These are phyloP conservation scores for Hyphopichia wangnamkhiaoensis DNA, from an alignment of 1,139 yeast genomes.

Conservation along the genomic window DNA sequence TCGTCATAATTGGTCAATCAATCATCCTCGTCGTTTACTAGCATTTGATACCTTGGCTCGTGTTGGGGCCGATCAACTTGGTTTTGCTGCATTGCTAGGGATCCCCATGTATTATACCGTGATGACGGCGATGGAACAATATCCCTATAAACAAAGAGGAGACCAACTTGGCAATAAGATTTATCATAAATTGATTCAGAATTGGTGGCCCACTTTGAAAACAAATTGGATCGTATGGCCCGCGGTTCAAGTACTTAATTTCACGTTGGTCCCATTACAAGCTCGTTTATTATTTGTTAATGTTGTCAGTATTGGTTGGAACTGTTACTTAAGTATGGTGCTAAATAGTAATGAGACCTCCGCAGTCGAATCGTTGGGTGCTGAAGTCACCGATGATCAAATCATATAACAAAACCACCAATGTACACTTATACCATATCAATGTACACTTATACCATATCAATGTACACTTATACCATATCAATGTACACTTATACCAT, in stretches of 20 bases:
- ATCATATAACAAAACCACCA: too few relatives aligned
- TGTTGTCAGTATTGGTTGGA: constrained; percentile 79
- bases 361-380: neutral
- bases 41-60: constrained; percentile 38
- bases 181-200: constrained; percentile 40
- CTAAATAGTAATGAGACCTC: constrained; percentile 12
- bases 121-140: constrained; percentile 74
- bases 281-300: constrained; percentile 71
- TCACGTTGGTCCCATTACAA: constrained; percentile 68
- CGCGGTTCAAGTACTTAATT: constrained; percentile 69
- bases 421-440: too few relatives aligned
- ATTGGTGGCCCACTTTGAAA: constrained; percentile 61
- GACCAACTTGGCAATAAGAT: constrained; percentile 31
- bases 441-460: too few relatives aligned
- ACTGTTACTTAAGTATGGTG: constrained; percentile 64
- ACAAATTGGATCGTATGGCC: constrained; percentile 93
- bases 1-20: constrained; percentile 6
- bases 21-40: too few relatives aligned
- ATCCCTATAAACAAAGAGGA: too few relatives aligned
- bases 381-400: constrained; percentile 8
- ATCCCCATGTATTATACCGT: constrained; percentile 67
- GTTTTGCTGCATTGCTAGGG: constrained; percentile 73
- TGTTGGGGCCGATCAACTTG: constrained; percentile 69
- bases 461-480: too few relatives aligned
- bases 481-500: too few relatives aligned